These are phyloP conservation scores for Prunus mongolica DNA, from an alignment of 306 rosid species.

Conservation along the genomic window DNA sequence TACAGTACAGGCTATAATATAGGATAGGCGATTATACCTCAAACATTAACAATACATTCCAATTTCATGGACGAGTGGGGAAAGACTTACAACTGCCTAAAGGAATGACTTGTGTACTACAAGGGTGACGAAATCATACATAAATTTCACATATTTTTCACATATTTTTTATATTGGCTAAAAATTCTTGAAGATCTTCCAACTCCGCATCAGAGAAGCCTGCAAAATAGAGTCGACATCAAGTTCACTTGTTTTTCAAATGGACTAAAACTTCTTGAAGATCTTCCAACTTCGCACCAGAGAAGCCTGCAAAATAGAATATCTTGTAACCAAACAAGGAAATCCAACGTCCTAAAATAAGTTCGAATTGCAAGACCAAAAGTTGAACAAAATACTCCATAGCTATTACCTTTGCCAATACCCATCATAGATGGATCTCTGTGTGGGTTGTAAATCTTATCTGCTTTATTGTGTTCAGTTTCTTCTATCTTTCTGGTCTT, in stretches of 20 bases:
- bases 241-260: constrained; percentile 39
- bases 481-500: constrained; percentile 40
- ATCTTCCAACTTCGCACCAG: constrained; percentile 42
- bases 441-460: constrained; percentile 25
- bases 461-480: constrained; percentile 27
- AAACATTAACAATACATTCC: too few relatives aligned
- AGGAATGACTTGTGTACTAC: background rate
- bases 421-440: constrained; percentile 29
- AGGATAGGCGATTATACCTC: too few relatives aligned
- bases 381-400: background rate
- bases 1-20: too few relatives aligned
- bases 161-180: constrained; percentile 34
- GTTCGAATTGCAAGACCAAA: constrained; percentile 16
- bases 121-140: background rate
- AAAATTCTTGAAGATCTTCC: constrained; percentile 41
- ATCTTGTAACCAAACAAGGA: constrained; percentile 2
- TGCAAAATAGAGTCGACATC: constrained; percentile 26
- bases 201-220: constrained; percentile 47
- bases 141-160: constrained; percentile 36
- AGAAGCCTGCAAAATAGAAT: constrained; percentile 50
- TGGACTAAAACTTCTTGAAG: constrained; percentile 34
- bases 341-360: background rate
- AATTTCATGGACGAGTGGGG: background rate
- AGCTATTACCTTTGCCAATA: constrained; percentile 37
- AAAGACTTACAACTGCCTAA: background rate